phyloP scores from a whole-genome alignment of 2,329 filamentous ascomycete species.

The Curvularia sp. region DNA sequence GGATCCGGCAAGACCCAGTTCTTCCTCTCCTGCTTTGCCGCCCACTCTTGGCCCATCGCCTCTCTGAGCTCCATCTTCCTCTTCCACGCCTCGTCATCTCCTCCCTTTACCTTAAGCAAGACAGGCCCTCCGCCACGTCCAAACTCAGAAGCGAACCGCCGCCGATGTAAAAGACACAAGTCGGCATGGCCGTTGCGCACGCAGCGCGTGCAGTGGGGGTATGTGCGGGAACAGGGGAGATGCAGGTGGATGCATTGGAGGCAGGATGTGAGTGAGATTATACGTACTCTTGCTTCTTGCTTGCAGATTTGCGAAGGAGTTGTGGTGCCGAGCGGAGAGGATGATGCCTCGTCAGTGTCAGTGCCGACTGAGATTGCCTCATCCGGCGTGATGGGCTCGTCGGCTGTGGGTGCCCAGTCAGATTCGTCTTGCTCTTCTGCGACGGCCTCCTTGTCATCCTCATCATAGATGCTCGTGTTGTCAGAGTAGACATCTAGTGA shows the following conservation, averaged over 20 bases:
- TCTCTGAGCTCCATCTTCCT: constrained; percentile 23
- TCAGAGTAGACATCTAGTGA: constrained; percentile 14
- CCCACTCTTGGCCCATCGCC: constrained; percentile 25
- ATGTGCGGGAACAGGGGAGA: constrained; percentile 40
- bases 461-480: constrained; percentile 15
- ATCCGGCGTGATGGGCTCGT: no score
- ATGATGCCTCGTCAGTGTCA: not conserved
- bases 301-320: not conserved
- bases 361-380: not conserved
- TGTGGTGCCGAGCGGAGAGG: not conserved
- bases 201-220: constrained; percentile 40
- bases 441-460: not conserved
- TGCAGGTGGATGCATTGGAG: constrained; percentile 36
- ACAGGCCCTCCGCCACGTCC: constrained; percentile 15
- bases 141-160: constrained; percentile 24
- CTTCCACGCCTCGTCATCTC: constrained; percentile 21
- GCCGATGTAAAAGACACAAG: constrained; percentile 36
- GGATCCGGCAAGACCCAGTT: constrained; percentile 40
- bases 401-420: not conserved
- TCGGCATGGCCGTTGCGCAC: constrained; percentile 21
- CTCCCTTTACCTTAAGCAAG: constrained; percentile 27
- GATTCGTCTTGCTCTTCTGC: not conserved
- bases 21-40: constrained; percentile 19
- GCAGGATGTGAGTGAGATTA: constrained; percentile 40
- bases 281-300: constrained; percentile 1